Base-by-base conservation (phyloP, 2,329 filamentous ascomycete genomes). In the Colletotrichum filicis region DNA sequence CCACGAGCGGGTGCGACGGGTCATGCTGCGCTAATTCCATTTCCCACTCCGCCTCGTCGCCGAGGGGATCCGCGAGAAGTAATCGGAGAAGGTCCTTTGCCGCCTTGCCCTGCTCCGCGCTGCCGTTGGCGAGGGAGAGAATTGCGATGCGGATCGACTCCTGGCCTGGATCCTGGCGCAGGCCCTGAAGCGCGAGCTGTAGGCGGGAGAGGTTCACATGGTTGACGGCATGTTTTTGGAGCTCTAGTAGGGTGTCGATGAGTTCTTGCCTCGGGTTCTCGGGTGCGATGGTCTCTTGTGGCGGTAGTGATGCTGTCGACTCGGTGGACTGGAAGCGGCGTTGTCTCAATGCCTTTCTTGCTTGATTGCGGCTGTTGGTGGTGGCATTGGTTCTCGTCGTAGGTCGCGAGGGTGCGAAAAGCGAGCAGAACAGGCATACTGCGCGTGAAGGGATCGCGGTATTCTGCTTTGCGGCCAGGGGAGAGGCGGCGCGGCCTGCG, bases 1-100 rank as follows among this genome's bases (percentile, higher is more conserved):
- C 86, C 22, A 95, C 83, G 68, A 95, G 81, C 2, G 92, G 92
- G 73, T 86, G 86, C 35, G 83, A 80, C 32, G 85, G 80, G 75
- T 89, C 86, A 73, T 88, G 85, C 14, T 80, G 79, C 14, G 88
- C 86, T 72, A 95, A 80, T 71, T 90, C 84, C 77, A 85, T 84
- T 81, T 95, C 93, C 93, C 93, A 95, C 30, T 86, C 81, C 75
- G 91, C 87, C 75, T 90, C 87, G 5, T 87, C 82, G 49, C 86
- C 86, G 75, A 95, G 82, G 5, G 93, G 92, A 80, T 95, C 93
- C 2, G 92, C 92, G 1, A 95, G 84, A 14, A 95, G 82, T 46
- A 95, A 84, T 55, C 91, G 89, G 58, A 95, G 87, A 9, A 98
- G 85, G 72, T 88, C 86, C 78, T 90, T 90, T 3, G 92, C 92